Evolutionary conservation across 441 rosid species (phyloP), one percentile per base, ranked within the genome.

Genomic region (Eruca vesicaria): DNA sequence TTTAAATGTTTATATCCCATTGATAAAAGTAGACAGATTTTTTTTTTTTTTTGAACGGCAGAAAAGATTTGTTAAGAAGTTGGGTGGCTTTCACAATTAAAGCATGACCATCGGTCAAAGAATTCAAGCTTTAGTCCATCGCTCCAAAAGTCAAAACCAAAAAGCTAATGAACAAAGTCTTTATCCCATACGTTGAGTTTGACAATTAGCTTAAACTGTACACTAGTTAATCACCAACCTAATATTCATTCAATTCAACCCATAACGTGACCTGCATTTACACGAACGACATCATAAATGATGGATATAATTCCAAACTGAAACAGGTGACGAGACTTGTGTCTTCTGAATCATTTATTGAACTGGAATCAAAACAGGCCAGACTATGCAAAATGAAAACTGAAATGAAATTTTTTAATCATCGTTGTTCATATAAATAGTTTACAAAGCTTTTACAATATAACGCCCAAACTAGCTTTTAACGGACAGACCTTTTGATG

Each of bases 31-130:
- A n/a, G n/a, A n/a, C n/a, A n/a, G n/a, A n/a, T n/a, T n/a, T n/a
- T n/a, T n/a, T n/a, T n/a, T n/a, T n/a, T n/a, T n/a, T n/a, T n/a
- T n/a, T n/a, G n/a, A n/a, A n/a, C n/a, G n/a, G n/a, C n/a, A n/a
- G n/a, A n/a, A 57, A 20, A n/a, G 5, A 26, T 1, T 57, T 20
- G 72, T n/a, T 66, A 43, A 48, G 72, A 74, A 66, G 48, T 61
- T 36, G 1, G 74, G 69, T 75, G 69, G 48, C 18, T 68, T 50
- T 75, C 79, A 61, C 74, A 36, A 61, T 69, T 63, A 75, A 52
- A 53, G 63, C 43, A 61, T 52, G 64, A 75, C 63, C 21, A 48
- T 1, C 45, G 68, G 68, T 67, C 32, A 59, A 74, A 33, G 2
- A 48, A 52, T 50, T 68, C 10, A 60, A 72, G 23, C 63, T 60